Conservation (phyloP, 148 eudicot species). For the Chenopodium suecicum region DNA sequence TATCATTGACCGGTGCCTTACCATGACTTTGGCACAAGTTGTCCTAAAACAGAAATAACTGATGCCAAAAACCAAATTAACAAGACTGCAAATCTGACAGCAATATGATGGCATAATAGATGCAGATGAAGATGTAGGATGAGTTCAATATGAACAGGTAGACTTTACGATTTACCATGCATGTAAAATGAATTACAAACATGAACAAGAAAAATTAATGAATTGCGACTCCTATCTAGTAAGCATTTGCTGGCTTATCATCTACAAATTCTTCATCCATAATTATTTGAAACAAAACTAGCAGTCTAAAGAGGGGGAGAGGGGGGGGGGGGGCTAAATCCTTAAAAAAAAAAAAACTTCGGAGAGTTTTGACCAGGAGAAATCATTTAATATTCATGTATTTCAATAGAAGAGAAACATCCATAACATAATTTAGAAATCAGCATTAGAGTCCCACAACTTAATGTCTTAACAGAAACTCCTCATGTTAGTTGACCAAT, state of each 20-base stretch:
- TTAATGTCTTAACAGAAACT: no score
- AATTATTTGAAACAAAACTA: no score
- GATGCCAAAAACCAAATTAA: neutral
- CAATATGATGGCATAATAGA: neutral
- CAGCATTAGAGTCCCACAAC: neutral
- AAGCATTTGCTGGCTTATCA: neutral
- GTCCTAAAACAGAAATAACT: neutral
- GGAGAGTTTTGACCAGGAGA: neutral
- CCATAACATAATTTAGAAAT: no score
- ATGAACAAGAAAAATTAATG: neutral
- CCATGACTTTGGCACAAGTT: neutral
- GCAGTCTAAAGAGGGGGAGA: no score
- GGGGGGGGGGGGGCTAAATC: neutral
- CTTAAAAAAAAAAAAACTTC: neutral
- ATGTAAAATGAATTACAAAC: neutral
- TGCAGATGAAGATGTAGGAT: neutral
- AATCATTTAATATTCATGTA: no score
- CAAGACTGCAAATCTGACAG: neutral
- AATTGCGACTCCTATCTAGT: neutral
- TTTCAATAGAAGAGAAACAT: no score
- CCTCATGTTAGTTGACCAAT: neutral
- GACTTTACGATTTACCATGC: neutral
- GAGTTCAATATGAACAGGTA: neutral
- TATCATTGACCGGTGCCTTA: no score
- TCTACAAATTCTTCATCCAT: no score